Conservation (phyloP, 2,329 filamentous ascomycete genomes). For the Aspergillus fischeri region DNA sequence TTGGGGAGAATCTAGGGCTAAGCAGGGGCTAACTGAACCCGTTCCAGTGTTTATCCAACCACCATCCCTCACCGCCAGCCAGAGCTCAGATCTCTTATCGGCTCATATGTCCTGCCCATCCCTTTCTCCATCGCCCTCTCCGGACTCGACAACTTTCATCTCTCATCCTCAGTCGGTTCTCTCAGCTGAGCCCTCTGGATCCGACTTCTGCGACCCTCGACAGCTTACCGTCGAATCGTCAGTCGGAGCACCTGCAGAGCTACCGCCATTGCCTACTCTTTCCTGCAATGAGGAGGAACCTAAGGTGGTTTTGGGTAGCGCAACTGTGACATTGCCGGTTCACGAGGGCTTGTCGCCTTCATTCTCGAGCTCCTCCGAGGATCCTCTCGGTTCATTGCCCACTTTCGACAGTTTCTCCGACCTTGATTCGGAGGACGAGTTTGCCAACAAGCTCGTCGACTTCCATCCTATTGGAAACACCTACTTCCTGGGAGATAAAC, state of each 20-base stretch:
- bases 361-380: conserved; percentile 42
- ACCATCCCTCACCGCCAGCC: conserved; percentile 59
- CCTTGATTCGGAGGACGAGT: conserved; percentile 86
- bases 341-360: conserved; percentile 35
- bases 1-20: conserved; percentile 11
- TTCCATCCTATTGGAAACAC: conserved; percentile 59
- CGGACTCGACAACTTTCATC: conserved; percentile 66
- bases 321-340: conserved; percentile 34
- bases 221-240: conserved; percentile 69
- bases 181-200: conserved; percentile 60
- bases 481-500: conserved; percentile 60
- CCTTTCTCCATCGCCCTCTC: conserved; percentile 80
- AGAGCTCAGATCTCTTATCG: conserved; percentile 67
- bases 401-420: conserved; percentile 83
- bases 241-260: conserved; percentile 53
- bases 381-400: conserved; percentile 59
- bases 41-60: conserved; percentile 62
- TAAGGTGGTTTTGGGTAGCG: conserved; percentile 33
- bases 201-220: conserved; percentile 87
- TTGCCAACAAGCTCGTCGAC: conserved; percentile 69
- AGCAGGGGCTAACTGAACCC: conserved; percentile 22
- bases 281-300: conserved; percentile 43
- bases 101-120: conserved; percentile 69
- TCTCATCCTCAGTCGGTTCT: conserved; percentile 70
- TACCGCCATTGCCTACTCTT: conserved; percentile 55